Evolutionary conservation across 805 yeast genomes (phyloP), one percentile per base, ranked within the genome.

Genomic region (Yarrowia alimentaria): DNA sequence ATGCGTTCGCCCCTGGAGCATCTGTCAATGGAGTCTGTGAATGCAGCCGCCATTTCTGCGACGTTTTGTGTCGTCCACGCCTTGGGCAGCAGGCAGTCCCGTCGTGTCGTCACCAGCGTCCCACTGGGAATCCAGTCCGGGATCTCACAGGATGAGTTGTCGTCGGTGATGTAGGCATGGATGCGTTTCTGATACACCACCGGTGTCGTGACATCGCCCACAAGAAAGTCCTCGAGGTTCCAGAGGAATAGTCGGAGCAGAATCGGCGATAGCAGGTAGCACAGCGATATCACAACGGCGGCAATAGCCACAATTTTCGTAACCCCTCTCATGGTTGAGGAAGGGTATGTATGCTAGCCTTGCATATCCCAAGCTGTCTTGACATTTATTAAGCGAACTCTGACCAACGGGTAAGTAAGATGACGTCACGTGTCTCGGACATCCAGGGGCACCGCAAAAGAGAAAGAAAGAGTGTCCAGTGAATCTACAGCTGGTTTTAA

Each of bases 111-210:
- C 14, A 40, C 25, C 3, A 40, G 19, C 8, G 47, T 40, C 5
- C 47, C 47, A 10, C 25, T 25, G 5, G 47, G 26, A 18, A 40
- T 13, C 47, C 47, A 40, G 12, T 10, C 24, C 1, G 47, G 47
- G 13, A 26, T 29, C 12, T 40, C 32, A 19, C 47, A 40, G 1
- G 47, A 13, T 6, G 5, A 9, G 13, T 12, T 10, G 12, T 40
- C 47, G 33, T 40, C 47, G 5, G 25, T 40, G 13, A 28, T 19
- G 25, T 40, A 40, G 8, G 33, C 47, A 21, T 40, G 47, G n/a
- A 40, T 24, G 3, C 47, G 24, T 2, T 40, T 28, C 2, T 18
- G 10, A 19, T 26, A 40, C 17, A 40, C 47, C n/a, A n/a, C n/a
- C n/a, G 1, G 33, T 40, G 13, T 26, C 47, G 12, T 40, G 33